Evolutionary conservation across 306 rosid species (phyloP).

Genomic region (Lithocarpus polystachyus): DNA sequence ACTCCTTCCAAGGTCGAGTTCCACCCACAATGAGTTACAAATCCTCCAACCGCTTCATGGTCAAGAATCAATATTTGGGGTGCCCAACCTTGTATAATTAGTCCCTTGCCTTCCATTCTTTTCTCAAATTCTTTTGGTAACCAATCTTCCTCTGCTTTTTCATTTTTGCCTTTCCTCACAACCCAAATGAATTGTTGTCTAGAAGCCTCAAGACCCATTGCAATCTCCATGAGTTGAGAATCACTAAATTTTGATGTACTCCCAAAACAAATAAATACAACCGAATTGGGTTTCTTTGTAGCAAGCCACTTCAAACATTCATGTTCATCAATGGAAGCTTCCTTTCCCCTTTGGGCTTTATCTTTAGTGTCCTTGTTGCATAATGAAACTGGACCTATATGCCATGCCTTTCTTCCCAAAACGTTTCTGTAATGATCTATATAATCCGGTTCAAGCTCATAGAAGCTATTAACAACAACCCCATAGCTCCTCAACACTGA

Average conservation of each 20-base stretch:
- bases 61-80: constrained; percentile 40
- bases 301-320: constrained; percentile 39
- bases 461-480: constrained; percentile 47
- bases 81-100: constrained; percentile 44
- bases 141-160: neutral
- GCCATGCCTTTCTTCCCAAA: constrained; percentile 50
- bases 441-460: constrained; percentile 51
- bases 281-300: constrained; percentile 26
- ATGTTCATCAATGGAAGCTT: neutral
- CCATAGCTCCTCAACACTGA: constrained; percentile 41
- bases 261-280: constrained; percentile 39
- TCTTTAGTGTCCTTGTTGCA: constrained; percentile 6
- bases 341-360: constrained; percentile 10
- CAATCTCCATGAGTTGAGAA: constrained; percentile 34
- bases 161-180: constrained; percentile 13
- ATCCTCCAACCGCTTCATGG: constrained; percentile 35
- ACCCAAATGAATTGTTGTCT: constrained; percentile 41
- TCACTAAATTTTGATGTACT: constrained; percentile 20
- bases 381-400: constrained; percentile 55
- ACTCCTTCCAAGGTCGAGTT: constrained; percentile 40
- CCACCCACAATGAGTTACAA: constrained; percentile 57
- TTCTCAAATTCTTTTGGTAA: neutral
- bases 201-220: constrained; percentile 32
- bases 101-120: constrained; percentile 30
- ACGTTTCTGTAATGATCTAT: constrained; percentile 35